These are phyloP conservation scores for Saussurea involucrata DNA, from an alignment of 129 eudicot species.

Conservation along the genomic window DNA sequence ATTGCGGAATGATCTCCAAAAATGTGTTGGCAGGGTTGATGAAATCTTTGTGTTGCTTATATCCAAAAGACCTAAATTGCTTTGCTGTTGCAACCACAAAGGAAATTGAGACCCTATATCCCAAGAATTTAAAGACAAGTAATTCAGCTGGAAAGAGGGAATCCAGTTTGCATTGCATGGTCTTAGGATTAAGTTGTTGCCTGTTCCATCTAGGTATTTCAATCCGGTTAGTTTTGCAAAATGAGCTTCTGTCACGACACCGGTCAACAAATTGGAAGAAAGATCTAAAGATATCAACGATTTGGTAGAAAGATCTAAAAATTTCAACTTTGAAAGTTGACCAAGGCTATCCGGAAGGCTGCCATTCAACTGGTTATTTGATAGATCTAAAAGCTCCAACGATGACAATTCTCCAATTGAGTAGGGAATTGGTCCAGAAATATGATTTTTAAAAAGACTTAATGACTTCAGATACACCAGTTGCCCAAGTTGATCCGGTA, in stretches of 20 bases:
- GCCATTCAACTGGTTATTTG: conserved; percentile 22
- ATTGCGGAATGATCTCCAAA: conserved; percentile 28
- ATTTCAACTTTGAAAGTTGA: conserved; percentile 16
- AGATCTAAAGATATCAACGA: background rate
- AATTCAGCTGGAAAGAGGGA: conserved; percentile 21
- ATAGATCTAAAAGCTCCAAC: background rate
- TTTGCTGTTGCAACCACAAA: conserved; percentile 42
- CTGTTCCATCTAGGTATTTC: background rate
- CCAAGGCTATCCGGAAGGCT: conserved; percentile 33
- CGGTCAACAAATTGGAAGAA: conserved; percentile 10
- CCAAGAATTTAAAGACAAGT: background rate
- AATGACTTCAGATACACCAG: background rate
- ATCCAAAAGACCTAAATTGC: background rate
- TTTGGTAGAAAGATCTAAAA: conserved; percentile 2
- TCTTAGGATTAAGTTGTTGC: background rate
- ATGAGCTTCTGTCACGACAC: conserved; percentile 16
- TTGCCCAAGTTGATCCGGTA: background rate
- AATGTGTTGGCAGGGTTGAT: conserved; percentile 30
- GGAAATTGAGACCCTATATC: conserved; percentile 31
- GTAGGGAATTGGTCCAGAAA: conserved; percentile 20
- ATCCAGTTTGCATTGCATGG: conserved; percentile 6
- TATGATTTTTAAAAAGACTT: conserved; percentile 16
- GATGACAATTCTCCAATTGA: conserved; percentile 27
- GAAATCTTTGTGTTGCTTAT: conserved; percentile 29
- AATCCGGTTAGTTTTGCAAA: conserved; percentile 9